Base-by-base conservation (phyloP, 2,329 filamentous ascomycete genomes). In the Berkeleyomyces basicola region DNA sequence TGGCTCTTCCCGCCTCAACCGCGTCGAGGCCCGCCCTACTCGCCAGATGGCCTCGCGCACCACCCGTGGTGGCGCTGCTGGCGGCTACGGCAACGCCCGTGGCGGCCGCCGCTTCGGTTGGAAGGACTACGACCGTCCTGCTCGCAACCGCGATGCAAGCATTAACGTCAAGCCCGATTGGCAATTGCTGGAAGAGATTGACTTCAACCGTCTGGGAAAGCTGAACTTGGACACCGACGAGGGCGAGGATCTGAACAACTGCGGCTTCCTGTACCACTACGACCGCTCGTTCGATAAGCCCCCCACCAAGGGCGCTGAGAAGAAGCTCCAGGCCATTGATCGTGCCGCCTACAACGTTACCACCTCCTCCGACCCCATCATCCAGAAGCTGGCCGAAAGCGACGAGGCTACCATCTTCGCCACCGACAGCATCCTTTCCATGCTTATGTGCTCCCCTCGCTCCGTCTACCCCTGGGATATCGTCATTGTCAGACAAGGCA, bases 381-480 rank as follows among this genome's bases (percentile, higher is more conserved):
- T 99, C 72, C 92, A 97, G 78, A 92, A 97, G 73, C 83, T 97
- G 63, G 88, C 93, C 66, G 92, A 97, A 70, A 95, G 91, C 79
- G 85, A 95, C 71, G 91, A 96, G 77, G 93, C 91, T 57, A 93
- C 89, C 68, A 92, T 99, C 71, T 99, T 97, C 72, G 90, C 93
- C 67, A 96, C 93, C 53, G 91, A 96, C 75, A 96, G 87, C 76
- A 91, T 99, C 70, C 83, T 99, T 65, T 97, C 92, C 68, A 97
- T 96, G 90, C 86, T 99, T 70, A 99, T 99, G 93, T 99, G 93
- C 77, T 85, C 93, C 60, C 88, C 93, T 65, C 89, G 95, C 70
- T 96, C 90, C 64, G 89, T 99, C 67, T 97, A 97, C 79, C 91
- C 91, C 51, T 99, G 93, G 93, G 93, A 99, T 75, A 86, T 99